phyloP scores from a whole-genome alignment of 257 asterid genomes.

The Solanum commersonii region DNA sequence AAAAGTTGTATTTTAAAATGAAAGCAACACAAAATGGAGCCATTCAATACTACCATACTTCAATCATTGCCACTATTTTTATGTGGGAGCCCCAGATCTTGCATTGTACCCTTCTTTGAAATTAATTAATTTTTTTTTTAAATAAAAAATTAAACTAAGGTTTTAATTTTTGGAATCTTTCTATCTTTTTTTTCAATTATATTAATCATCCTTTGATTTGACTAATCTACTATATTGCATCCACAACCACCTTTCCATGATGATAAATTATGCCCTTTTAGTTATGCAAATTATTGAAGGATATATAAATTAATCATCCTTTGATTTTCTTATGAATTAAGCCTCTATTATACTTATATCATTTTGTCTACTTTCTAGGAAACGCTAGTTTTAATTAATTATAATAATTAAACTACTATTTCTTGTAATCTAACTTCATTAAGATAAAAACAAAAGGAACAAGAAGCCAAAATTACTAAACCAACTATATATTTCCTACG shows the following conservation, averaged over 20 bases:
- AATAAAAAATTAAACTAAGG: neutral
- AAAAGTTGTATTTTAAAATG: neutral
- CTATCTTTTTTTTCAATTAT: neutral
- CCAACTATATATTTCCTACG: neutral
- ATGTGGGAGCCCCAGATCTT: constrained; percentile 19
- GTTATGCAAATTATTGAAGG: constrained; percentile 4
- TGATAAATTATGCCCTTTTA: neutral
- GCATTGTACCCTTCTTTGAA: constrained; percentile 10
- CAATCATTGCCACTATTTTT: constrained; percentile 25
- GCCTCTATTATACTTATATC: neutral
- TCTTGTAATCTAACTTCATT: neutral
- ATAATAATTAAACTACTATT: neutral
- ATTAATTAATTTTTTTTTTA: neutral
- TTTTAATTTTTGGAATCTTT: neutral
- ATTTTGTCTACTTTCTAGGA: neutral
- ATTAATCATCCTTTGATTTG: neutral
- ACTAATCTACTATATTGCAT: constrained; percentile 3
- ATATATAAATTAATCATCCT: neutral
- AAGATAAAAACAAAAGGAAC: neutral
- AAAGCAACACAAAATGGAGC: neutral
- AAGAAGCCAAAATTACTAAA: neutral
- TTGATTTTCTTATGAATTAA: neutral
- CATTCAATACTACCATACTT: constrained; percentile 5
- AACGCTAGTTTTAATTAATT: neutral
- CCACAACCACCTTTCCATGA: constrained; percentile 1